Base-by-base conservation (phyloP, 1,139 yeast species). In the Zygoascus sp. region DNA sequence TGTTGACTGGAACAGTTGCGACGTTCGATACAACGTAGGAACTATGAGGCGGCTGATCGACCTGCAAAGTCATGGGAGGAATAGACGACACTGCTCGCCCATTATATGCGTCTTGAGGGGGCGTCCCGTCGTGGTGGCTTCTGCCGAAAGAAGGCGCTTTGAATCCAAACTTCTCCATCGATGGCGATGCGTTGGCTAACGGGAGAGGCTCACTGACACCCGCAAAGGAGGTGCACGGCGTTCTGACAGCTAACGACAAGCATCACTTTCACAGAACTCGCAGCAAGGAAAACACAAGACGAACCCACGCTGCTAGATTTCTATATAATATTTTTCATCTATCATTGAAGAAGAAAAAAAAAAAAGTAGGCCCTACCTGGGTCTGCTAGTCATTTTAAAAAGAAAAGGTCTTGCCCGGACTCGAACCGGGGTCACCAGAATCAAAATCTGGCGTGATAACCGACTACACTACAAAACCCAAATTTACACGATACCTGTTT, bases 1-100 rank as follows among this genome's bases (percentile, higher is more conserved):
- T 95, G 27, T 70, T 71, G 1, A 92, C 85, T 49, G 86, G 80
- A 10, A 88, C 94, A 1, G 95, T 94, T 30, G 86, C 50, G 23
- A 62, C 62, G 49, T 67, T 67, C 28, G 56, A 60, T 23, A 64
- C 54, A 15, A 62, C 68, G 40, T 58, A 59, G 20, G 53, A 46
- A 16, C 56, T 52, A 32, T 57, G 56, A 9, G 62, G 61, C 13
- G 64, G 59, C 21, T 58, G 55, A 13, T 52, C 62, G 5, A 63
- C 63, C 8, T 30, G 42, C 42, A 61, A 44, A 37, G 51, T 51
- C 15, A 54, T 49, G 22, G 42, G 17, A 10, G 41, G 35, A 9
- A 27, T 42, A 17, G 47, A n/a, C 6, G 43, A 36, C 35, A 35
- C 15, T 5, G 44, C 20, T 20, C 45, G 32, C 20, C 28, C 27